Conservation (phyloP, 768 basidiomycete genomes). For the Cytidiella melzeri region DNA sequence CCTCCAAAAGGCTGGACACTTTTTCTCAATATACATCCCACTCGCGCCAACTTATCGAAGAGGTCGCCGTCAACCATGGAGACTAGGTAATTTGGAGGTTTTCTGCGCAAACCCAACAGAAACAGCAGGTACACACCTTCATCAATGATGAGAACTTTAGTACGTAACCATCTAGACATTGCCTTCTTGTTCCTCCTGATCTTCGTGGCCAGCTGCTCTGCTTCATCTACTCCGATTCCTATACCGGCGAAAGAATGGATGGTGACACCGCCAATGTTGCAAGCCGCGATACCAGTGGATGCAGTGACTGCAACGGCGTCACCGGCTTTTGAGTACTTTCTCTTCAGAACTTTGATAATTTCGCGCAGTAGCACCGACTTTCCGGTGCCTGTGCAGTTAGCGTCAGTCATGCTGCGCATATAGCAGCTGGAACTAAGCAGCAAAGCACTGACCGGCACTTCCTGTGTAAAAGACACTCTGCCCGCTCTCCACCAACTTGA, state of each 20-base stretch:
- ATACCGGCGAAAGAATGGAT: constrained; percentile 96
- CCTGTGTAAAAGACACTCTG: constrained; percentile 93
- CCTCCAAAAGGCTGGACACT: constrained; percentile 80
- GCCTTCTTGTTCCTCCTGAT: constrained; percentile 85
- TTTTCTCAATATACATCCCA: constrained; percentile 62
- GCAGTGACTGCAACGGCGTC: constrained; percentile 93
- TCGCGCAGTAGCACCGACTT: constrained; percentile 93
- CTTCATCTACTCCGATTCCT: constrained; percentile 69
- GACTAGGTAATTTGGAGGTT: constrained; percentile 43
- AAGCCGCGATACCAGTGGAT: constrained; percentile 95
- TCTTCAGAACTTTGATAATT: constrained; percentile 73
- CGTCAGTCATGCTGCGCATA: constrained; percentile 5
- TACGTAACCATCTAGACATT: constrained; percentile 69
- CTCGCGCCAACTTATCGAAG: constrained; percentile 81
- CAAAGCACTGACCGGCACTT: constrained; percentile 70
- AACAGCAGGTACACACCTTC: constrained; percentile 45
- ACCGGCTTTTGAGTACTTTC: constrained; percentile 40
- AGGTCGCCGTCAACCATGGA: constrained; percentile 95
- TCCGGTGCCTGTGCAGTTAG: constrained; percentile 68
- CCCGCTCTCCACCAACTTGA: constrained; percentile 67
- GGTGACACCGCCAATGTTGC: constrained; percentile 94
- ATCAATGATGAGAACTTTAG: constrained; percentile 79
- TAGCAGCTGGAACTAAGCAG: neutral
- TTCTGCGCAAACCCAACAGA: neutral
- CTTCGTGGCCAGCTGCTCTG: constrained; percentile 55